These are phyloP conservation scores for Xylona heveae DNA, from an alignment of 495 filamentous ascomycete genomes.

Conservation along the genomic window DNA sequence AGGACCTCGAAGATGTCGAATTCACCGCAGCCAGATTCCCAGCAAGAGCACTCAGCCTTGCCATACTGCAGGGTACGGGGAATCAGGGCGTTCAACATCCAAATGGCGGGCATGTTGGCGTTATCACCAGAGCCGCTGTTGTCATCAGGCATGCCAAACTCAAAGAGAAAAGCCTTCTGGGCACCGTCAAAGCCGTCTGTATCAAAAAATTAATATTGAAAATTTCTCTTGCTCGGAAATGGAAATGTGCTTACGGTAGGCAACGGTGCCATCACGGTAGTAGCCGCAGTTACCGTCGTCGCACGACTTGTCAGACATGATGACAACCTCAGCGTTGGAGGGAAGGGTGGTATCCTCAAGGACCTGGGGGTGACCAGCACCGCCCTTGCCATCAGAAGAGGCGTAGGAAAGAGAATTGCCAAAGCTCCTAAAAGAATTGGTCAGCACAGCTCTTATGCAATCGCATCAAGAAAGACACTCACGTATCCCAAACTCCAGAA, in stretches of 20 bases:
- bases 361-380: slow-evolving; percentile 25
- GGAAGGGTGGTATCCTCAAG: slow-evolving; percentile 26
- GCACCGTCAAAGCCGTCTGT: slow-evolving; percentile 43
- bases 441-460: too few species aligned
- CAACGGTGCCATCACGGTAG: slow-evolving; percentile 30
- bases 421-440: slow-evolving; percentile 19
- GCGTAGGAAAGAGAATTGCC: slow-evolving; percentile 43
- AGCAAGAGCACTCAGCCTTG: slow-evolving; percentile 37
- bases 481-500: slow-evolving; percentile 37
- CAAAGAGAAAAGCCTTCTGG: slow-evolving; percentile 40
- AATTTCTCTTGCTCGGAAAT: slow-evolving; percentile 4
- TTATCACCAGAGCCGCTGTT: slow-evolving; percentile 20
- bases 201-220: slow-evolving; percentile 4
- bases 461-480: too few species aligned
- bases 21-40: slow-evolving; percentile 47
- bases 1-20: slow-evolving; percentile 52
- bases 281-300: slow-evolving; percentile 30
- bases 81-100: slow-evolving; percentile 51
- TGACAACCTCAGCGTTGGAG: slow-evolving; percentile 37
- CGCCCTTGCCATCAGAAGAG: slow-evolving; percentile 24
- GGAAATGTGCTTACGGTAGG: slow-evolving; percentile 30
- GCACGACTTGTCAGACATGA: slow-evolving; percentile 37
- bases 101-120: slow-evolving; percentile 40
- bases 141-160: slow-evolving; percentile 44
- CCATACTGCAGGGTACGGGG: slow-evolving; percentile 43